These are phyloP conservation scores for Phytophthora uliginosa DNA, from an alignment of 352 stramenopile genomes.

Conservation along the genomic window DNA sequence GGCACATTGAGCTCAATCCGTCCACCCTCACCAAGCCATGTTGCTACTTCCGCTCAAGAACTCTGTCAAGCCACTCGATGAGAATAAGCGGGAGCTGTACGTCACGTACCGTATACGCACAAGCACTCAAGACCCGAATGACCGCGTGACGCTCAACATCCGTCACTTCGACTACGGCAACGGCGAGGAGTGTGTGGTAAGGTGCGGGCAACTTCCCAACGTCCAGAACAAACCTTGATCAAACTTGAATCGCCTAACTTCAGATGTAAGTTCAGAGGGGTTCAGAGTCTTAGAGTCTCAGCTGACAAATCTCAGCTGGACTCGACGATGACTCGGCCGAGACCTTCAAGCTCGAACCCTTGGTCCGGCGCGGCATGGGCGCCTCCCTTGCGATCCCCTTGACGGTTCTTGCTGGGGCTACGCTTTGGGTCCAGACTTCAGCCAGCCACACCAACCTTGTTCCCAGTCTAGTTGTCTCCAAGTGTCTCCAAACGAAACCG, in stretches of 20 bases:
- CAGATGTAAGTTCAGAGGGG: too few relatives aligned
- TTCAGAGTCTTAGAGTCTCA: too few relatives aligned
- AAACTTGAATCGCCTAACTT: too few relatives aligned
- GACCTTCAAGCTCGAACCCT: too few relatives aligned
- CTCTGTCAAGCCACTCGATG: background rate
- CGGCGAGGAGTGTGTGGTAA: background rate
- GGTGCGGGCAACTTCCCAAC: too few relatives aligned
- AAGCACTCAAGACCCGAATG: background rate
- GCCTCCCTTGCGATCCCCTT: too few relatives aligned
- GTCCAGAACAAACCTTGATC: too few relatives aligned
- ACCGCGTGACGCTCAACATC: background rate
- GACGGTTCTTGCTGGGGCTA: background rate
- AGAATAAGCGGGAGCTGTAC: background rate
- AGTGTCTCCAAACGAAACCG: background rate
- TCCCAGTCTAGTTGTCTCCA: background rate
- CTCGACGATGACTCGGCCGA: too few relatives aligned
- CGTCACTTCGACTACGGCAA: background rate
- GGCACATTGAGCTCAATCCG: background rate
- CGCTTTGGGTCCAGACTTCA: background rate
- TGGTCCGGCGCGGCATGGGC: too few relatives aligned
- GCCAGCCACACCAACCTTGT: background rate
- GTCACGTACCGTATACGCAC: background rate
- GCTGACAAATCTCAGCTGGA: too few relatives aligned
- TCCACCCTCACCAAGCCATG: background rate
- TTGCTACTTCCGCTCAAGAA: background rate